Evolutionary conservation across 176 grass and related monocot genomes (phyloP).

Genomic region (Paspalum vaginatum): DNA sequence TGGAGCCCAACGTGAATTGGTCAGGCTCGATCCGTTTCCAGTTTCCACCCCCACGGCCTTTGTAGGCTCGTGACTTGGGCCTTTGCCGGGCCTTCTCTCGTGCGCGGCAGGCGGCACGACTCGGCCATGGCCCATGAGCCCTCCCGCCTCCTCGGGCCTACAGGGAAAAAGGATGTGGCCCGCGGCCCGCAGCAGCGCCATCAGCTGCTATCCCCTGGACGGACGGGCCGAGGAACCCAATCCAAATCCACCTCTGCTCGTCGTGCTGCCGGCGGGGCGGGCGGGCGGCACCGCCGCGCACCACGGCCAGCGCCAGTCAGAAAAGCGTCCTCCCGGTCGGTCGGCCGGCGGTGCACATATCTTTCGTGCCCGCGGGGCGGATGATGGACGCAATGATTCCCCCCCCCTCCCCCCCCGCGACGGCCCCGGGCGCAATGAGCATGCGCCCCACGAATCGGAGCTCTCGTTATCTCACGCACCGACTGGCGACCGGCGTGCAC

Average conservation of each 20-base stretch:
- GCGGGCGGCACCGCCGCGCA: neutral
- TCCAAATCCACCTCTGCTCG: neutral
- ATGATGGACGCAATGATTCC: conserved; percentile 16
- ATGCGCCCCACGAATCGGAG: neutral
- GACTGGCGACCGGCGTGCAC: neutral
- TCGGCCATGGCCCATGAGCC: no score
- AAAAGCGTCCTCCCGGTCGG: neutral
- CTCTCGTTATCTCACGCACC: neutral
- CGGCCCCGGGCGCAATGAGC: conserved; percentile 10
- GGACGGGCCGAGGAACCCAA: neutral
- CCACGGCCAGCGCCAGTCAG: neutral
- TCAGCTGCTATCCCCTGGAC: no score
- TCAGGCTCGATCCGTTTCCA: no score
- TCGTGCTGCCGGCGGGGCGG: neutral
- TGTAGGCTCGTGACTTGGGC: no score
- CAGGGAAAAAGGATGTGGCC: no score
- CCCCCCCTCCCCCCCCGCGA: neutral
- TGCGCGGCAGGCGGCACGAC: no score
- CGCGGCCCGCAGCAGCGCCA: no score
- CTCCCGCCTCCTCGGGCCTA: no score
- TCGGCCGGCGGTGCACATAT: neutral
- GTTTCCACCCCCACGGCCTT: no score
- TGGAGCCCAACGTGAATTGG: no score
- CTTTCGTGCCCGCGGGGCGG: neutral
- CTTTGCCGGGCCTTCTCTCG: no score